Base-by-base conservation (phyloP, 1,284 basidiomycete species). In the Leccinum fuscescens region DNA sequence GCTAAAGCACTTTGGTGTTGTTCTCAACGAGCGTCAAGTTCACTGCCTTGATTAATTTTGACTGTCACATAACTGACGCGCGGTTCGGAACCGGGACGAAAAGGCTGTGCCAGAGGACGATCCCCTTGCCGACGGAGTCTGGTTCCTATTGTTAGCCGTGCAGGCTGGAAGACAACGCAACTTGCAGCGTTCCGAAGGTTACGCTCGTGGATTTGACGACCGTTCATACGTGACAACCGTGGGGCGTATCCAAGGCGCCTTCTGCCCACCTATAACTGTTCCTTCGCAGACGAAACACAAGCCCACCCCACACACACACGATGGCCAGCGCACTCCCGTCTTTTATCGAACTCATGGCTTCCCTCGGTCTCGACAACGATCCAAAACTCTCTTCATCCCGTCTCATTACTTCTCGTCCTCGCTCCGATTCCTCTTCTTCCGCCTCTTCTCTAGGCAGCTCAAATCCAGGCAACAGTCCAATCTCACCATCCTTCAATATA, bases 301-400 rank as follows among this genome's bases (percentile, higher is more conserved):
- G 71, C 75, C 76, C 76, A 9, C 29, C 29, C 8, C 29, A 9
- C 29, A 29, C 78, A 80, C 54, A 54, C 58, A 24, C 59, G 58
- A 88, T 86, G 83, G 80, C 86, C 37, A 60, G 67, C 67, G 77
- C 88, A 69, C 86, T 92, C 69, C 90, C 90, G 70, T 91, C 90
- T 61, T 92, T 92, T 73, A 85, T 90, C 62, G 85, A 92, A 76
- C 87, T 92, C 73, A 90, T 92, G 89, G 83, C 84, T 64, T 84
- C 90, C 63, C 80, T 92, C 66, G 90, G 88, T 63, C 80, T 92
- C 72, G 83, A 88, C 61, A 77, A 75, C 66, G 69, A 75, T 27
- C 5, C 60, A 35, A 67, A 71, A n/a, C 55, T 37, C 24, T 79
- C 80, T 5, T 58, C 73, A 9, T 56, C 64, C 6, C 59, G 48